Evolutionary conservation across 257 asterid genomes (phyloP), one percentile per base, ranked within the genome.

Genomic region (Rhazya stricta): DNA sequence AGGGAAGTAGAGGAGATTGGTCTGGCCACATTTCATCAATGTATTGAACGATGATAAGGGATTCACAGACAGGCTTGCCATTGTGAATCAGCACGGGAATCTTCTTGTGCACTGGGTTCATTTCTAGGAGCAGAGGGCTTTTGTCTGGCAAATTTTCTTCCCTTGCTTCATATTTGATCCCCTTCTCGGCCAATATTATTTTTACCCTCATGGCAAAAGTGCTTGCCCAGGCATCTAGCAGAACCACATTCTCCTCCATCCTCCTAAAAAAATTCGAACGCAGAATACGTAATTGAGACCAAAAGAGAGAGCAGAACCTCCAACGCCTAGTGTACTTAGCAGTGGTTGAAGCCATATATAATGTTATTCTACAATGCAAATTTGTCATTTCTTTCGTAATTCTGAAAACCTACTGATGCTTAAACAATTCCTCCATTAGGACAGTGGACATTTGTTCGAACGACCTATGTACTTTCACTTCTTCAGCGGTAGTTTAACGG

Each of bases 1-100:
- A 80, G 29, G 93, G 93, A 79, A 89, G n/a, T 75, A 87, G 53
- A 0, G 90, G 88, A 50, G 79, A n/a, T 27, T 75, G 71, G 21
- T 62, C 72, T 62, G 66, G 82, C 96, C 91, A 88, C 29, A 81
- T 84, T 57, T 84, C 85, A 58, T 86, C 96, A 19, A 90, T 84
- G 80, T 88, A 90, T 71, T 85, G 81, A 37, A 89, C 85, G 51
- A 81, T 85, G 15, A 83, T 42, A 67, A 81, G 87, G 2, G 93
- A 90, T 78, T 90, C 96, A 30, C 86, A 84, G 29, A 89, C 61
- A 50, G 90, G 85, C 11, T 88, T 89, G 1, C 88, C 86, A n/a
- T 82, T 85, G 76, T 89, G 91, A 71, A 87, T 82, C 66, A 89
- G 34, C 43, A 84, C 88, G 4, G 94, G 91, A 21, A 87, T 81